Evolutionary conservation across 768 basidiomycete species (phyloP).

Genomic region (Termitomyces eurrhizus): DNA sequence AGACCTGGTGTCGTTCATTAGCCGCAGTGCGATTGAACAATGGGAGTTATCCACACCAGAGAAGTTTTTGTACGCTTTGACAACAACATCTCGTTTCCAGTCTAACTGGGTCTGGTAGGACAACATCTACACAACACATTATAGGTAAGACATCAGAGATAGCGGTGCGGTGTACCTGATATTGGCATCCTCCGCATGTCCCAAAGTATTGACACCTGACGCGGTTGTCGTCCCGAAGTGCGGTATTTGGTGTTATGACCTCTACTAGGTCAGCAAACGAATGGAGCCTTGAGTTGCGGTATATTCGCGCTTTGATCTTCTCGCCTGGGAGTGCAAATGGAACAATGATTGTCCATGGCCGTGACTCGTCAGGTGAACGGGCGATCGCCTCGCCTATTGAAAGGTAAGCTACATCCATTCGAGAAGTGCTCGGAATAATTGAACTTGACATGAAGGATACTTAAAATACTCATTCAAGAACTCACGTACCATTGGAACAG

Average conservation of each 20-base stretch:
- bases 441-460: neutral
- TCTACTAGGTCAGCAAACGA: conserved; percentile 74
- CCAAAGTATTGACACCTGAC: conserved; percentile 87
- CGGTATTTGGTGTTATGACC: conserved; percentile 57
- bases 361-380: conserved; percentile 37
- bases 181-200: conserved; percentile 89
- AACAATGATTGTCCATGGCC: conserved; percentile 77
- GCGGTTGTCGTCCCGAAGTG: conserved; percentile 59
- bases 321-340: conserved; percentile 89
- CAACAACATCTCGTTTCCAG: conserved; percentile 81
- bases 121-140: conserved; percentile 54
- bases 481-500: conserved; percentile 53
- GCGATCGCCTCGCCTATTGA: conserved; percentile 65
- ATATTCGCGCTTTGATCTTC: conserved; percentile 66
- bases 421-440: neutral
- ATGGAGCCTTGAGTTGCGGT: conserved; percentile 64
- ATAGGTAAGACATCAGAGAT: neutral
- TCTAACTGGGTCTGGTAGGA: conserved; percentile 84
- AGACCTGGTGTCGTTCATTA: conserved; percentile 41
- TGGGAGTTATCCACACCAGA: conserved; percentile 37
- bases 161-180: conserved; percentile 53
- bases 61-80: conserved; percentile 80
- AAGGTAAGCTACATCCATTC: neutral
- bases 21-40: neutral
- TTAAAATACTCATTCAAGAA: neutral